Base-by-base conservation (phyloP, 1,284 basidiomycete genomes). In the Violaceomyces palustris region DNA sequence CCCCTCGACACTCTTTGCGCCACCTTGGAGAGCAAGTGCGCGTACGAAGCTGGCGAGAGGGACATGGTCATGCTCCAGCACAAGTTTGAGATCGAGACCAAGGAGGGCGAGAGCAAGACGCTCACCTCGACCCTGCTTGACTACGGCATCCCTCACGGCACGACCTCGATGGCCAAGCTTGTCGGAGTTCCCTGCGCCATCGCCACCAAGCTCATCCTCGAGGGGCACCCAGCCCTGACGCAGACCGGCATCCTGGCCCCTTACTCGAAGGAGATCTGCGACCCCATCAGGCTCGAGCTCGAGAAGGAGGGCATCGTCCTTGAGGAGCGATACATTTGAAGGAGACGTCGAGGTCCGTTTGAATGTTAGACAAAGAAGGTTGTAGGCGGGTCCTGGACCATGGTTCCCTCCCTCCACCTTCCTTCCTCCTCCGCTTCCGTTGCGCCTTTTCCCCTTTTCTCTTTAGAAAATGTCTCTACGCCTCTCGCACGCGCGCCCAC, bases 61-160 rank as follows among this genome's bases (percentile, higher is more conserved):
- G 93, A 98, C 75, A 83, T 97, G 61, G 88, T 98, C 61, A 88
- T 96, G 83, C 82, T 98, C 41, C 92, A 97, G 77, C 93, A 98
- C 82, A 93, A 92, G 35, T 64, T 66, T 39, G 36, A 59, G 33
- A 47, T 58, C 42, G 49, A 51, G 37, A 35, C 55, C 36, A 65
- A 56, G 51, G 64, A 64, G 24, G 76, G 78, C 55, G 80, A 85
- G 69, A 78, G 84, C 83, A 82, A 93, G 79, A 91, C 83, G 24
- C 77, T 90, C 69, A 96, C 92, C 7, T 88, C 89, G 34, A 92
- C 92, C 19, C 80, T 98, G 28, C 89, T 97, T 76, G 84, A 83
- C 52, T 96, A 94, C 73, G 93, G 93, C 42, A 82, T 81, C 53
- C 66, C 78, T 1, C 77, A 77, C 48, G 91, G 91, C 2, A 81